A percentile compares a stretch with the other conserved stretches of the same genome.
These are phyloP conservation scores for Cladosporium cucumerinum DNA, from an alignment of 2,329 filamentous ascomycete species.

Conservation along the genomic window DNA sequence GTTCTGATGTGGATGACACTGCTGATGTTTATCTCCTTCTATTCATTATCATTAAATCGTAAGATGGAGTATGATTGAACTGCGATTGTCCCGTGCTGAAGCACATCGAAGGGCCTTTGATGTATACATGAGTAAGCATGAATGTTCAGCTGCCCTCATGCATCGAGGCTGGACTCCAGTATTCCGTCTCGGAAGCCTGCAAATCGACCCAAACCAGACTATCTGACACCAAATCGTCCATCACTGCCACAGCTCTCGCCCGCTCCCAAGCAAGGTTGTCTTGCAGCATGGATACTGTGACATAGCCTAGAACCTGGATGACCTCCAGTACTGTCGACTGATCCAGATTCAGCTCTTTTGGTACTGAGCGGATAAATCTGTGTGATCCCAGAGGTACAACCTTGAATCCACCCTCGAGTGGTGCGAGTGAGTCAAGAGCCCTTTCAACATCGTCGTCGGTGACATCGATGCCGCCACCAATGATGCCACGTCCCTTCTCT, in stretches of 20 bases:
- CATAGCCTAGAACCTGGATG: slow-evolving; percentile 82
- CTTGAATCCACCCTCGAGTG: slow-evolving; percentile 82
- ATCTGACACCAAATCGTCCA: slow-evolving; percentile 84
- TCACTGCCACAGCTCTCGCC: slow-evolving; percentile 79
- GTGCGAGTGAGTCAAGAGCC: slow-evolving; percentile 80
- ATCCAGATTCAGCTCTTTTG: slow-evolving; percentile 91
- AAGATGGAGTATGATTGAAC: background rate
- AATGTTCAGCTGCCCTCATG: slow-evolving; percentile 27
- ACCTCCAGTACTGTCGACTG: slow-evolving; percentile 90
- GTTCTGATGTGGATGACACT: background rate
- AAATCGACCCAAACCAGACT: slow-evolving; percentile 93
- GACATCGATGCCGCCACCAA: slow-evolving; percentile 72
- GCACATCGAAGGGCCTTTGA: background rate
- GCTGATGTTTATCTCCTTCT: background rate
- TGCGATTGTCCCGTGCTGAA: background rate
- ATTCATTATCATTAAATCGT: background rate
- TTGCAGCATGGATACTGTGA: slow-evolving; percentile 84
- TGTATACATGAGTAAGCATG: background rate
- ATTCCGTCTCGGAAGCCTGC: slow-evolving; percentile 82
- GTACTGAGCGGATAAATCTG: slow-evolving; percentile 85
- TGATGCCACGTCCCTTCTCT: slow-evolving; percentile 68
- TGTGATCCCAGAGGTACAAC: slow-evolving; percentile 79
- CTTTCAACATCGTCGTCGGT: slow-evolving; percentile 90
- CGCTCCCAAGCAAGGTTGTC: slow-evolving; percentile 82
- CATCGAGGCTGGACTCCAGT: slow-evolving; percentile 84